Evolutionary conservation across 192 early-diverging fungal genomes (phyloP), one percentile per base, ranked within the genome.

Genomic region (Physocladia obscura): DNA sequence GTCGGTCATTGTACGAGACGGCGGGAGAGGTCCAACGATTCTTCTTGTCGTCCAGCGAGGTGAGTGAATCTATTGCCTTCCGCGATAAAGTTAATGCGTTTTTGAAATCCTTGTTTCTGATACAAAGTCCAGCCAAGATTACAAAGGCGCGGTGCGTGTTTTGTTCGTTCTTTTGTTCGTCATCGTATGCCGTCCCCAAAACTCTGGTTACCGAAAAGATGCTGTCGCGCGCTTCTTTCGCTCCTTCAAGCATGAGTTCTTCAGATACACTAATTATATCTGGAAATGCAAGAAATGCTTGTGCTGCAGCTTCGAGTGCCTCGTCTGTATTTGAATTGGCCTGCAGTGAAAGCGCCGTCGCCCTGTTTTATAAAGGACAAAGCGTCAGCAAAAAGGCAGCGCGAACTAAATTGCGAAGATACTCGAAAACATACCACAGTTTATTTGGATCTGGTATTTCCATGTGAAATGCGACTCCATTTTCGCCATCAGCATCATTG

Each of bases 401-500:
- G 17, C 13, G 52, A 27, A 11, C 11, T 11, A 11, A 8, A 21
- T 13, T 0, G 52, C 13, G 0, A 13, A 22, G 52, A 26, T 0
- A 22, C 17, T 15, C 11, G 52, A 58, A 34, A 8, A 58, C 61
- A 15, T 8, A 62, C 61, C 61, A 62, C 38, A 62, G 40, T 6
- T 29, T 40, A 48, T 62, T 29, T 17, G 40, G 11, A 26, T 62
- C 61, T 44, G 40, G 40, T n/a, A 44, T n/a, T n/a, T n/a, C n/a
- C n/a, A n/a, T n/a, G n/a, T n/a, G n/a, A n/a, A n/a, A n/a, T n/a
- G n/a, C n/a, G n/a, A n/a, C n/a, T n/a, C n/a, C n/a, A n/a, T n/a
- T n/a, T n/a, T n/a, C n/a, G n/a, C n/a, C n/a, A n/a, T n/a, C n/a
- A n/a, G n/a, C n/a, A n/a, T n/a, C n/a, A n/a, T n/a, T n/a, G n/a